Conservation (phyloP, 2,329 filamentous ascomycete species). For the Alternaria triticimaculans region DNA sequence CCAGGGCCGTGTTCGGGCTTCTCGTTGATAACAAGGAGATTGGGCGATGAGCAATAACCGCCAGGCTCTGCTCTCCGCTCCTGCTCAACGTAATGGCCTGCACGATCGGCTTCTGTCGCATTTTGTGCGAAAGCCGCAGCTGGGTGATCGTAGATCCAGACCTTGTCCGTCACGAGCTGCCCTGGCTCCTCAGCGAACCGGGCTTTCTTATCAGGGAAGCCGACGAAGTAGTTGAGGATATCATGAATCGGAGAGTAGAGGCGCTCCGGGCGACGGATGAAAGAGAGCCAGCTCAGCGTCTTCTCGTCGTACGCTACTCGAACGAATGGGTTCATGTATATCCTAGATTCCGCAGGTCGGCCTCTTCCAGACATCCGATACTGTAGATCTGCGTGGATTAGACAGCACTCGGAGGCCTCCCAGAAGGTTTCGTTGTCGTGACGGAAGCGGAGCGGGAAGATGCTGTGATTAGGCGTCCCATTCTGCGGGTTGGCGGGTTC, state of each 20-base stretch:
- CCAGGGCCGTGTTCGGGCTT: slow-evolving; percentile 37
- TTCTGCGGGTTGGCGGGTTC: slow-evolving; percentile 17
- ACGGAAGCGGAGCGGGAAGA: slow-evolving; percentile 53
- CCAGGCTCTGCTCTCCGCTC: slow-evolving; percentile 58
- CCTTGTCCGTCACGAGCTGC: slow-evolving; percentile 58
- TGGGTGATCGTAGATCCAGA: slow-evolving; percentile 57
- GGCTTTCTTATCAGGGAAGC: slow-evolving; percentile 66
- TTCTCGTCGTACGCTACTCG: slow-evolving; percentile 70
- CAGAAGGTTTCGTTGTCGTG: slow-evolving; percentile 53
- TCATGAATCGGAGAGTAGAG: slow-evolving; percentile 67
- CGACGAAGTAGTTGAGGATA: slow-evolving; percentile 62
- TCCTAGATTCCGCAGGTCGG: slow-evolving; percentile 58
- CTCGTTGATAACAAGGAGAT: slow-evolving; percentile 58
- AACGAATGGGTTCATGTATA: slow-evolving; percentile 78
- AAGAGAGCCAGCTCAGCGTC: slow-evolving; percentile 65
- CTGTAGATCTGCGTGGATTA: slow-evolving; percentile 56
- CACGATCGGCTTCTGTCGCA: slow-evolving; percentile 30
- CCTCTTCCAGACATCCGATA: slow-evolving; percentile 46
- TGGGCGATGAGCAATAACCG: slow-evolving; percentile 63
- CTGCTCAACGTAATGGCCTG: slow-evolving; percentile 45
- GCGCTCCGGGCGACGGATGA: slow-evolving; percentile 69
- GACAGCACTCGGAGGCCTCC: slow-evolving; percentile 58
- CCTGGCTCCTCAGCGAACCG: slow-evolving; percentile 67
- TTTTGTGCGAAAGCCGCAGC: slow-evolving; percentile 29
- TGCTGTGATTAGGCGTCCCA: slow-evolving; percentile 21